These are phyloP conservation scores for Verbascum thapsus DNA, from an alignment of 257 asterid genomes.

Conservation along the genomic window DNA sequence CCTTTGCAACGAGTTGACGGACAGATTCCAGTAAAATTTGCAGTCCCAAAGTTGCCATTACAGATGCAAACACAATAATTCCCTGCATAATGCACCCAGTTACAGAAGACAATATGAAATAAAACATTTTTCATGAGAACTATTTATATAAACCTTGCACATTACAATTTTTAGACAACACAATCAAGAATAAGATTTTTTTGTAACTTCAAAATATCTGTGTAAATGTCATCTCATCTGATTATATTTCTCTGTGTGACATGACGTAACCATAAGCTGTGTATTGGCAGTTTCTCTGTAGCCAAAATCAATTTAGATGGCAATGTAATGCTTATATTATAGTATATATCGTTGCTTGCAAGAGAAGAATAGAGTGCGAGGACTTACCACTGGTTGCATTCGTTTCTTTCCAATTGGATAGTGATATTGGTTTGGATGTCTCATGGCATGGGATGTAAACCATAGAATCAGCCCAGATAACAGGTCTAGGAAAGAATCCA, in stretches of 20 bases:
- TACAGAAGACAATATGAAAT: constrained; percentile 16
- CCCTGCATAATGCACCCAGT: constrained; percentile 53
- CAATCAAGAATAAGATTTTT: neutral
- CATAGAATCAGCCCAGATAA: constrained; percentile 87
- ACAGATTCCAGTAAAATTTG: constrained; percentile 85
- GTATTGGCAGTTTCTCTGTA: neutral
- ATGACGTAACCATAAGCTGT: neutral
- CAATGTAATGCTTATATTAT: neutral
- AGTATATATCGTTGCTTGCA: neutral
- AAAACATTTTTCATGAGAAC: neutral
- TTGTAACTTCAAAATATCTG: neutral
- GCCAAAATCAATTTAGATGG: neutral
- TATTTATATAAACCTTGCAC: neutral
- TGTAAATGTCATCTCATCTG: neutral
- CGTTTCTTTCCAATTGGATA: constrained; percentile 92
- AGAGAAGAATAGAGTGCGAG: constrained; percentile 10
- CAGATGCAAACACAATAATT: constrained; percentile 87
- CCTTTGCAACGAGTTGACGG: constrained; percentile 72
- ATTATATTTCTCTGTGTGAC: neutral
- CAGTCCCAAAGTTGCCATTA: constrained; percentile 91
- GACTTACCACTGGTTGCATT: constrained; percentile 94
- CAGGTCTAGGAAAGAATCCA: constrained; percentile 88
- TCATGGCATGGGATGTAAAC: constrained; percentile 92
- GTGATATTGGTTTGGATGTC: constrained; percentile 66
- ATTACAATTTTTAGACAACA: neutral